Evolutionary conservation across 2,329 filamentous ascomycete species (phyloP).

Genomic region (Helotiales sp.): DNA sequence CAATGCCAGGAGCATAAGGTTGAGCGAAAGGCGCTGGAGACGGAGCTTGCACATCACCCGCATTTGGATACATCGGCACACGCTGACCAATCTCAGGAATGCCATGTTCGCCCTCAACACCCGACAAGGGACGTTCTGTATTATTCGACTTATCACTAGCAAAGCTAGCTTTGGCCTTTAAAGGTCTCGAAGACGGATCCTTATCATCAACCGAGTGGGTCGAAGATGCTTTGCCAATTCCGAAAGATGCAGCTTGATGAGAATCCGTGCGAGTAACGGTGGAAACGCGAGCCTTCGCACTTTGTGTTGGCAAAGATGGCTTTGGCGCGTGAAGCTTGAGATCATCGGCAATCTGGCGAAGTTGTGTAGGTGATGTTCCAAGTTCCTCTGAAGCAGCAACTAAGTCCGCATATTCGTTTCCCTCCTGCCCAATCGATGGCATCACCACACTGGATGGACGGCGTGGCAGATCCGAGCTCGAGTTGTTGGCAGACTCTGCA

Average conservation of each 20-base stretch:
- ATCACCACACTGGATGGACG: conserved; percentile 76
- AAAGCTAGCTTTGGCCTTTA: conserved; percentile 65
- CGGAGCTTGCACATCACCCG: conserved; percentile 94
- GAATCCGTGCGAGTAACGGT: conserved; percentile 89
- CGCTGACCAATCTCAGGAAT: conserved; percentile 91
- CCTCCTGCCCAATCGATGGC: conserved; percentile 86
- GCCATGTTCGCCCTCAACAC: conserved; percentile 74
- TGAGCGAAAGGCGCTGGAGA: conserved; percentile 63
- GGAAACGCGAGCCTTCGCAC: conserved; percentile 80
- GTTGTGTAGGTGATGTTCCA: conserved; percentile 64
- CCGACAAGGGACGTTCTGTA: conserved; percentile 54
- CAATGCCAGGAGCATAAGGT: conserved; percentile 38
- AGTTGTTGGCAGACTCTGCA: conserved; percentile 40
- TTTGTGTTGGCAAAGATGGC: conserved; percentile 78
- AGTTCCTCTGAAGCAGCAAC: conserved; percentile 47
- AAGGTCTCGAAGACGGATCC: conserved; percentile 48
- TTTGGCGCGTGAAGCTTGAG: conserved; percentile 86
- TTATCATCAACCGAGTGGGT: conserved; percentile 49
- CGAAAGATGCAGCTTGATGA: conserved; percentile 79
- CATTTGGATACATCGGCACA: conserved; percentile 90
- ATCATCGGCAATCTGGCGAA: conserved; percentile 75
- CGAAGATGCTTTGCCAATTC: conserved; percentile 69
- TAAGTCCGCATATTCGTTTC: conserved; percentile 78
- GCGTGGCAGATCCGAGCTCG: conserved; percentile 43
- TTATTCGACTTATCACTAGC: conserved; percentile 45